Percentiles rank a stretch among this genome's conserved stretches.
Evolutionary conservation across 176 grass and related monocot species (phyloP).

Genomic region (Alloteropsis semialata): DNA sequence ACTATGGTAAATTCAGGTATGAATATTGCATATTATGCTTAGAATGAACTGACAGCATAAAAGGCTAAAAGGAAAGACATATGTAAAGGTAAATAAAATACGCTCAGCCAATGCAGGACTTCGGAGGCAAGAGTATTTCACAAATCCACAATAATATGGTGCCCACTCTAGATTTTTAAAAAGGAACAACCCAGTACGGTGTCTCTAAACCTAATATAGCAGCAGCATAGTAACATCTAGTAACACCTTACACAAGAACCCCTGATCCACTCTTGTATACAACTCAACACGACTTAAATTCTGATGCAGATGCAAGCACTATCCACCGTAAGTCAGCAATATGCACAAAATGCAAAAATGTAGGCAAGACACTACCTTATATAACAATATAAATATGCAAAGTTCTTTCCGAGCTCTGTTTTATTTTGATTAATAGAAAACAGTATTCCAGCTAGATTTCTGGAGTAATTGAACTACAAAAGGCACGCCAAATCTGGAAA

Average conservation of each 20-base stretch:
- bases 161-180: not conserved
- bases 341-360: not conserved
- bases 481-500: slow-evolving; percentile 9
- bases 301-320: not conserved
- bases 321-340: not conserved
- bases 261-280: not conserved
- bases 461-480: not conserved
- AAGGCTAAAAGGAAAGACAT: not conserved
- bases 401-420: not conserved
- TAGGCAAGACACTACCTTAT: not conserved
- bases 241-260: not conserved
- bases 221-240: not conserved
- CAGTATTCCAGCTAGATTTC: not conserved
- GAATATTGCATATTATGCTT: not conserved
- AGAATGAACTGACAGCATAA: not conserved
- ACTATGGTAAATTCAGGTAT: not conserved
- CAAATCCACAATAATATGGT: slow-evolving; percentile 8
- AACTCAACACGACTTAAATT: not conserved
- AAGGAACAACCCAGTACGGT: not conserved
- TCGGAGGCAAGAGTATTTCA: not conserved
- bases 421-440: not conserved
- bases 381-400: not conserved
- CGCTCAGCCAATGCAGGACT: not conserved
- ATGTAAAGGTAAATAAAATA: not conserved
- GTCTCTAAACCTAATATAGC: not conserved